Percentiles rank a stretch among this genome's conserved stretches.
These are phyloP conservation scores for Lumnitzera littorea DNA, from an alignment of 345 rosid species.

Conservation along the genomic window DNA sequence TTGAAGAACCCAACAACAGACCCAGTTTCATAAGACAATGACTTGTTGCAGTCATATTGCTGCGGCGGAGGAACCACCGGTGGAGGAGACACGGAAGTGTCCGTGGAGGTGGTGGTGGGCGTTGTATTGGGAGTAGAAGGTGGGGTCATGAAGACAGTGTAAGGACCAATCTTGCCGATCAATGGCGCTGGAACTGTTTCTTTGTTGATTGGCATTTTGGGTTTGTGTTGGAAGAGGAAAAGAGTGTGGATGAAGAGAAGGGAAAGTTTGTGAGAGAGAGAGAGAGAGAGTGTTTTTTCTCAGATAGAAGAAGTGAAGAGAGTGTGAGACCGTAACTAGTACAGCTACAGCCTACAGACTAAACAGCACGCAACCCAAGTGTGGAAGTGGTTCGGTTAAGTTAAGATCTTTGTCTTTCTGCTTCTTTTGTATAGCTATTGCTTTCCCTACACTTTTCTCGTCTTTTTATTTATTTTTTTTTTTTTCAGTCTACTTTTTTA, in stretches of 20 bases:
- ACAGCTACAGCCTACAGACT: no score
- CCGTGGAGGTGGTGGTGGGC: no score
- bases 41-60: constrained; percentile 39
- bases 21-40: constrained; percentile 15
- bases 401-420: no score
- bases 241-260: background rate
- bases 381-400: no score
- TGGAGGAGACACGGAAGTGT: constrained; percentile 19
- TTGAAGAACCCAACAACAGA: constrained; percentile 64
- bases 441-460: no score
- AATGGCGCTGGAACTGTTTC: constrained; percentile 74
- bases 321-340: background rate
- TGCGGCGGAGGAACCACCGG: constrained; percentile 63
- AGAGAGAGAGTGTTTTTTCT: background rate
- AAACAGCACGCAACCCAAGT: no score
- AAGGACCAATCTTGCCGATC: constrained; percentile 97
- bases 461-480: no score
- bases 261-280: constrained; percentile 3
- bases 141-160: constrained; percentile 96
- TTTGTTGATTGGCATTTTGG: constrained; percentile 68
- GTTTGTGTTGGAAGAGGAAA: constrained; percentile 1
- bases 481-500: no score
- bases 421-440: no score
- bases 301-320: background rate
- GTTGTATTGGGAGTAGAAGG: constrained; percentile 67